These are phyloP conservation scores for Ganoderma lucidum DNA, from an alignment of 1,284 basidiomycete species.

Conservation along the genomic window DNA sequence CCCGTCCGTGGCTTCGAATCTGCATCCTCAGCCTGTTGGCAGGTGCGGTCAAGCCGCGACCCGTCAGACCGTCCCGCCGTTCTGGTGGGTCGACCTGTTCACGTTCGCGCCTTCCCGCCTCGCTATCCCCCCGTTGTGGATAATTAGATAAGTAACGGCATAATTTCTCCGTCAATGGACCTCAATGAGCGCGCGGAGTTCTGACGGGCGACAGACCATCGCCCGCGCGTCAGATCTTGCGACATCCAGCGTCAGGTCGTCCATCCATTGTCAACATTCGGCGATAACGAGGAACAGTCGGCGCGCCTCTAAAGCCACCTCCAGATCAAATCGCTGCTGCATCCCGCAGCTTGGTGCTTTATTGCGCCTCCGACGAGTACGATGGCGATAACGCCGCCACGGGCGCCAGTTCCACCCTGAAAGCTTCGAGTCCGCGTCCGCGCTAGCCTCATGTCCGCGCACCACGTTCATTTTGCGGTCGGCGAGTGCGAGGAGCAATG, in stretches of 20 bases:
- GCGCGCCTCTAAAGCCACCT: neutral
- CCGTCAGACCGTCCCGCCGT: conserved; percentile 4
- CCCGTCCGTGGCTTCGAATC: neutral
- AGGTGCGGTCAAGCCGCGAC: neutral
- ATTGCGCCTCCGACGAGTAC: neutral
- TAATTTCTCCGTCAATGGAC: neutral
- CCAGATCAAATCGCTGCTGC: neutral
- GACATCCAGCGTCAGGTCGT: neutral
- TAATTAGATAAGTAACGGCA: neutral
- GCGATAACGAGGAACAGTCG: neutral
- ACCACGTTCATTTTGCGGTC: neutral
- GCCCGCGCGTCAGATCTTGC: neutral
- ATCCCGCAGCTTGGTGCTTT: neutral
- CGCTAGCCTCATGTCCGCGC: neutral
- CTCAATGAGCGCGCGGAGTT: neutral
- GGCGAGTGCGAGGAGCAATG: neutral
- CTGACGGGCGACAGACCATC: neutral
- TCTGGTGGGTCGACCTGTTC: conserved; percentile 2
- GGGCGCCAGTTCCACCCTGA: neutral
- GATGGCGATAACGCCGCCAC: neutral
- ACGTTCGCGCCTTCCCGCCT: conserved; percentile 19
- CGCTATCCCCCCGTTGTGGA: conserved; percentile 15
- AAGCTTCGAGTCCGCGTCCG: neutral
- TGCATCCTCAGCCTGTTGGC: neutral
- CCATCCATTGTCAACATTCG: neutral